These are phyloP conservation scores for Penicillium flavigenum DNA, from an alignment of 495 filamentous ascomycete genomes.

Conservation along the genomic window DNA sequence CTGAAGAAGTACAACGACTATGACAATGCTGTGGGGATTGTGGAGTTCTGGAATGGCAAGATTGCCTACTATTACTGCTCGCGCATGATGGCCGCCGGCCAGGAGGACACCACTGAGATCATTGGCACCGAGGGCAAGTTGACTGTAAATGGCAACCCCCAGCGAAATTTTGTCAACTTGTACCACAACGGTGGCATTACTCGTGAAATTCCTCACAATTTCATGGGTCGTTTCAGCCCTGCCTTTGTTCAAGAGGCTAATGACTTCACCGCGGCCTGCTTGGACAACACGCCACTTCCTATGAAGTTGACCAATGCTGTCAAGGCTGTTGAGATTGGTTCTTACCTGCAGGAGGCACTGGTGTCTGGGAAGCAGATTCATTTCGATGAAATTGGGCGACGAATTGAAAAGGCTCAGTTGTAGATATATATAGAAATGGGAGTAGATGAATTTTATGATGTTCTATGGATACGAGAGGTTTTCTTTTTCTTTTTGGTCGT, in stretches of 20 bases:
- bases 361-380: conserved; percentile 55
- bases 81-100: conserved; percentile 61
- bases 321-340: conserved; percentile 57
- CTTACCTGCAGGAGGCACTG: conserved; percentile 57
- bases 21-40: conserved; percentile 61
- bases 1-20: conserved; percentile 54
- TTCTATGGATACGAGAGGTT: background rate
- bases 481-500: background rate
- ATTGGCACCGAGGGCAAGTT: conserved; percentile 62
- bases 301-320: conserved; percentile 54
- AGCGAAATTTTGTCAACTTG: conserved; percentile 49
- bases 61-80: conserved; percentile 59
- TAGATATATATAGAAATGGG: conserved; percentile 11
- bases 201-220: conserved; percentile 52
- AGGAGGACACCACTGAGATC: conserved; percentile 62
- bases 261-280: conserved; percentile 53
- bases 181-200: conserved; percentile 46
- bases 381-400: conserved; percentile 49
- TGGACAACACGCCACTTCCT: conserved; percentile 53
- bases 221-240: conserved; percentile 54
- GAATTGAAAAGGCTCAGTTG: conserved; percentile 36
- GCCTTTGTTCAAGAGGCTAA: conserved; percentile 58
- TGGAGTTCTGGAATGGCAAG: conserved; percentile 59
- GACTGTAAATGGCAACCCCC: conserved; percentile 53
- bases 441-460: background rate